Conservation (phyloP, 2,329 filamentous ascomycete genomes). For the Hymenoscyphus scutula region DNA sequence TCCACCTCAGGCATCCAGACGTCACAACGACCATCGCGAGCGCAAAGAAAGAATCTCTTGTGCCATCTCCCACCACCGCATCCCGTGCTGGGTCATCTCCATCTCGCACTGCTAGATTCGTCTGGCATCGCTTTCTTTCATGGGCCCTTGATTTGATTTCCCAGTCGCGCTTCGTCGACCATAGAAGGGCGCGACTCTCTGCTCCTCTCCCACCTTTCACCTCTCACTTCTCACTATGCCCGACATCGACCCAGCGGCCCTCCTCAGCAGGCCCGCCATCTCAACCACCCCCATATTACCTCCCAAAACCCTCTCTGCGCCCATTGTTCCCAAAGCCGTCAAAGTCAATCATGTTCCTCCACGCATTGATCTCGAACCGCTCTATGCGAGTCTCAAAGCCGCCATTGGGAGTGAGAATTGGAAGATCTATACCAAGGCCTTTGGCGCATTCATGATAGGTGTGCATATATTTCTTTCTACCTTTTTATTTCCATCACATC, state of each 20-base stretch:
- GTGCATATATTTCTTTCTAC: slow-evolving; percentile 23
- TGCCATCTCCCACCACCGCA: slow-evolving; percentile 25
- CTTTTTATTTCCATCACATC: neutral
- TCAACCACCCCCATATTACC: slow-evolving; percentile 58
- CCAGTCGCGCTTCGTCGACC: slow-evolving; percentile 31
- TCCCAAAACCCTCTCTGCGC: slow-evolving; percentile 55
- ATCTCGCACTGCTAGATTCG: slow-evolving; percentile 26
- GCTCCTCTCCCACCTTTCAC: too few relatives aligned
- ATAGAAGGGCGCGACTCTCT: slow-evolving; percentile 27
- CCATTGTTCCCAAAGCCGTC: slow-evolving; percentile 45
- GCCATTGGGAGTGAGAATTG: slow-evolving; percentile 60
- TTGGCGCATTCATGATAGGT: slow-evolving; percentile 63
- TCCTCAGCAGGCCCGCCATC: slow-evolving; percentile 60
- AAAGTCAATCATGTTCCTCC: slow-evolving; percentile 63
- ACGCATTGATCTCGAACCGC: slow-evolving; percentile 65
- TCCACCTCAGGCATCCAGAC: slow-evolving; percentile 3
- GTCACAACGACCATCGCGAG: neutral
- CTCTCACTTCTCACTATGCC: slow-evolving; percentile 56
- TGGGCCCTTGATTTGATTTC: slow-evolving; percentile 28
- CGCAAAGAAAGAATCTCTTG: slow-evolving; percentile 16
- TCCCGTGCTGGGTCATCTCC: slow-evolving; percentile 23
- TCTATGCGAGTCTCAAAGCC: slow-evolving; percentile 61
- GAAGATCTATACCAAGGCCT: slow-evolving; percentile 61
- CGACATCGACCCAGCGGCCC: slow-evolving; percentile 68
- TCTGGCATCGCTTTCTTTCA: slow-evolving; percentile 28